Conservation (phyloP, 2,329 filamentous ascomycete species). For the Raffaelea deltoideospora region DNA sequence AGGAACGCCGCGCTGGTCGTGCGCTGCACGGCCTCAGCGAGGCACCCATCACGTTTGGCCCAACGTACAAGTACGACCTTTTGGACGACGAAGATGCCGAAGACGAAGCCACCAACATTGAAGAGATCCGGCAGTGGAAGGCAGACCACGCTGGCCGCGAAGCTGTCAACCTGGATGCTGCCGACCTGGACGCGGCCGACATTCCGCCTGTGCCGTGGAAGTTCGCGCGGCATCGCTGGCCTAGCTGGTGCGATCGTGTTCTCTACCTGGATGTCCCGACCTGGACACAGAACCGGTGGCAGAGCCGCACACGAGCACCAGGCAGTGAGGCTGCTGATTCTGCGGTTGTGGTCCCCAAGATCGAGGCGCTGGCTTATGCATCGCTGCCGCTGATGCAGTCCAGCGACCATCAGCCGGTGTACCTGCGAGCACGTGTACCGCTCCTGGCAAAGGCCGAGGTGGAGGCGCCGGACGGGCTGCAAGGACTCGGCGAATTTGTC, state of each 20-base stretch:
- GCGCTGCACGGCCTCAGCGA: slow-evolving; percentile 71
- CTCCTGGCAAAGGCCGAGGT: slow-evolving; percentile 25
- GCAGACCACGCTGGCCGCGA: background rate
- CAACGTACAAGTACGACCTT: slow-evolving; percentile 79
- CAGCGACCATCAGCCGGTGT: slow-evolving; percentile 80
- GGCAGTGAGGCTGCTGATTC: background rate
- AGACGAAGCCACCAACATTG: slow-evolving; percentile 15
- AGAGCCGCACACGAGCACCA: background rate
- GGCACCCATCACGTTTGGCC: slow-evolving; percentile 61
- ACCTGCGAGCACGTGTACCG: slow-evolving; percentile 53
- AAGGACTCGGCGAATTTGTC: slow-evolving; percentile 15
- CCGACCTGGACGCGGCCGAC: no score
- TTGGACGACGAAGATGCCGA: slow-evolving; percentile 15
- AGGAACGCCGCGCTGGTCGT: slow-evolving; percentile 51
- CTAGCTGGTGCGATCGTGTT: slow-evolving; percentile 86
- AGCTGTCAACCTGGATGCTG: no score
- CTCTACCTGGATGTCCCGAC: slow-evolving; percentile 53
- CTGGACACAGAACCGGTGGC: slow-evolving; percentile 24
- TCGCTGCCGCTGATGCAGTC: slow-evolving; percentile 65
- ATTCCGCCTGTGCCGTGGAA: slow-evolving; percentile 42
- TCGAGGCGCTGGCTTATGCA: slow-evolving; percentile 51
- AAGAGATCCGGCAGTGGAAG: slow-evolving; percentile 8
- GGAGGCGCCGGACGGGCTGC: background rate
- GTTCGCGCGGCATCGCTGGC: slow-evolving; percentile 74
- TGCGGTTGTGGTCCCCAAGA: background rate